Evolutionary conservation across 1,284 basidiomycete genomes (phyloP).

Genomic region (Ustilago vetiveriae): DNA sequence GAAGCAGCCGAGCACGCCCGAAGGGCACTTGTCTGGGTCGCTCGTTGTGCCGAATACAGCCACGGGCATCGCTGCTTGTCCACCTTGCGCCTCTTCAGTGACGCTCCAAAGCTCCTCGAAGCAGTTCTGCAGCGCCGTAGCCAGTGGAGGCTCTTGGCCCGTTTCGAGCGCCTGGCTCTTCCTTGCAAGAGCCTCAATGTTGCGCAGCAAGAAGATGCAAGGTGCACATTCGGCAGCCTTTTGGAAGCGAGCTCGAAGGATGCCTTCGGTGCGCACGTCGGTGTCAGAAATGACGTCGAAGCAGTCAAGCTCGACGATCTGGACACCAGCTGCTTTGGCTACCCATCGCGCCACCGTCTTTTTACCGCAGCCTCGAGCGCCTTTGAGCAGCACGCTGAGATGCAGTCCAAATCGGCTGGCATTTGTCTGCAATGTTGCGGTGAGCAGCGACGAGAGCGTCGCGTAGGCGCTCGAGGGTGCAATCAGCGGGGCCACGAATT

Average conservation of each 20-base stretch:
- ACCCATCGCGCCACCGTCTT: constrained; percentile 73
- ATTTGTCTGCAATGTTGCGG: constrained; percentile 54
- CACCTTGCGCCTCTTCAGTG: constrained; percentile 2
- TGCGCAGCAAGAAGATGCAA: constrained; percentile 82
- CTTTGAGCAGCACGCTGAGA: constrained; percentile 75
- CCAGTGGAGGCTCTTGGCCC: constrained; percentile 77
- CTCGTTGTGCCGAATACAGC: constrained; percentile 76
- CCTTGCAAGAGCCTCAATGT: constrained; percentile 83
- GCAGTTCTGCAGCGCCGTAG: constrained; percentile 76
- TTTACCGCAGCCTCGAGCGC: constrained; percentile 80
- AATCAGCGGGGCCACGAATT: constrained; percentile 33
- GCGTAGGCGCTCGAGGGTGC: constrained; percentile 40
- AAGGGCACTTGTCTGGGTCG: constrained; percentile 76
- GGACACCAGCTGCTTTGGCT: constrained; percentile 77
- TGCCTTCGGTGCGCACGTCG: constrained; percentile 80
- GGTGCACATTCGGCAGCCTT: constrained; percentile 83
- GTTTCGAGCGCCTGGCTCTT: constrained; percentile 76
- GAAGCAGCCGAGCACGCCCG: constrained; percentile 78
- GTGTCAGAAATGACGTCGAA: constrained; percentile 85
- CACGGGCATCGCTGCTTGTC: constrained; percentile 27
- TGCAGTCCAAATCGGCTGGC: constrained; percentile 57
- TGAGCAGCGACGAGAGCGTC: constrained; percentile 46
- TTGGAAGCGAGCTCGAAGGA: constrained; percentile 80
- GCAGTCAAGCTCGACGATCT: constrained; percentile 86
- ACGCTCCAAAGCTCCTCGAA: constrained; percentile 72